These are phyloP conservation scores for Phytophthora pistaciae DNA, from an alignment of 352 stramenopile genomes.

Conservation along the genomic window DNA sequence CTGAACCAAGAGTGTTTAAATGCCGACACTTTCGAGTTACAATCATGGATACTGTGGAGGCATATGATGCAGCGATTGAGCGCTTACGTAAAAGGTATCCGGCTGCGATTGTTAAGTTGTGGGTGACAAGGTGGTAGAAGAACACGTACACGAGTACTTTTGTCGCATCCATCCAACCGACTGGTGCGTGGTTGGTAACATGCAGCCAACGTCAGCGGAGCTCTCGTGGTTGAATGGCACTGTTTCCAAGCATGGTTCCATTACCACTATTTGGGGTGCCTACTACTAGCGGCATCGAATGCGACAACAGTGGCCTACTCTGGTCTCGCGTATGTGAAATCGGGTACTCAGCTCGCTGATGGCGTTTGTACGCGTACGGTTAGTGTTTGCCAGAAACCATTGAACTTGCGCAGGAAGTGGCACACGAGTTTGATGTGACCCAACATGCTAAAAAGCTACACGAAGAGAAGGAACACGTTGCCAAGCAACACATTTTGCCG, in stretches of 20 bases:
- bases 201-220: background rate
- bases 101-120: no score
- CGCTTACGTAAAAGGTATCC: no score
- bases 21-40: no score
- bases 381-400: background rate
- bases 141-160: no score
- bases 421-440: background rate
- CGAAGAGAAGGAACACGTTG: background rate
- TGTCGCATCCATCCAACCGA: background rate
- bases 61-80: no score
- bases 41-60: no score
- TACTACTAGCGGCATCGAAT: background rate
- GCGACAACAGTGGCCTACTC: background rate
- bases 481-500: background rate
- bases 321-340: background rate
- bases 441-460: background rate
- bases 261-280: background rate
- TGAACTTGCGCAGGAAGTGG: background rate
- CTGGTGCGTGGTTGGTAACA: background rate
- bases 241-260: background rate
- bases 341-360: background rate
- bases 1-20: no score
- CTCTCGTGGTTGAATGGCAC: background rate
- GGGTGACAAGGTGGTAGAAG: no score
- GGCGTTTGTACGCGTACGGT: background rate